Evolutionary conservation across 2,329 filamentous ascomycete genomes (phyloP).

Genomic region (Zymoseptoria pseudotritici): DNA sequence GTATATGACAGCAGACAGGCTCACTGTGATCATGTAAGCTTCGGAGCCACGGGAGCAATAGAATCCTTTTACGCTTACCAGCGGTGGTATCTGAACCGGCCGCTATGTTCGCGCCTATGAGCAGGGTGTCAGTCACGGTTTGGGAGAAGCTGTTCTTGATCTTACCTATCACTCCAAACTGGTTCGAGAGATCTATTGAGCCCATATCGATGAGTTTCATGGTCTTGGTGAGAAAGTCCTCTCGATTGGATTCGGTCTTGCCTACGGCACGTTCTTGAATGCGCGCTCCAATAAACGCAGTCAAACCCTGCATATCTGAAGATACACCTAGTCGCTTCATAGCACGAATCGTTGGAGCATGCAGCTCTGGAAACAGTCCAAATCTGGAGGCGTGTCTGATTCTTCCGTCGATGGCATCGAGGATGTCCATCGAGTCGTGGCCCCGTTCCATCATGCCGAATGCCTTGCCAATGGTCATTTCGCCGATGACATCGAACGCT

Average conservation of each 20-base stretch:
- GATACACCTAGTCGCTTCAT: slow-evolving; percentile 32
- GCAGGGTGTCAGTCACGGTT: slow-evolving; percentile 5
- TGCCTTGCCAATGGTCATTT: slow-evolving; percentile 33
- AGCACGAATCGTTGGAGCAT: slow-evolving; percentile 31
- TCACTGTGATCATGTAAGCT: too few species aligned
- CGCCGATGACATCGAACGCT: slow-evolving; percentile 34
- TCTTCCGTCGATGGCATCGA: slow-evolving; percentile 28
- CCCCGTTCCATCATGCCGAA: slow-evolving; percentile 33
- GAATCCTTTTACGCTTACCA: background rate
- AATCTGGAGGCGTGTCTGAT: slow-evolving; percentile 32
- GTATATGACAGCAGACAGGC: slow-evolving; percentile 29
- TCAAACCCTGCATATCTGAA: slow-evolving; percentile 31
- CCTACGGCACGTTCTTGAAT: slow-evolving; percentile 23
- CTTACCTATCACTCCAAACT: background rate
- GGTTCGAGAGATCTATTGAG: slow-evolving; percentile 29
- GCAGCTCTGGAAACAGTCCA: slow-evolving; percentile 33
- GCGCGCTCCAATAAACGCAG: slow-evolving; percentile 28
- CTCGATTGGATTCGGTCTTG: slow-evolving; percentile 28
- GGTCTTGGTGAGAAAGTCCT: slow-evolving; percentile 34
- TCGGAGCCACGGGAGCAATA: slow-evolving; percentile 1
- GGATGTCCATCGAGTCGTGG: slow-evolving; percentile 26
- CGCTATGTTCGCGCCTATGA: slow-evolving; percentile 34
- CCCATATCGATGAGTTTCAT: slow-evolving; percentile 32
- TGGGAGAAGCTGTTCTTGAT: too few species aligned
- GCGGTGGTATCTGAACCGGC: slow-evolving; percentile 33